These are phyloP conservation scores for Coemansia javaensis DNA, from an alignment of 192 early-diverging fungal genomes.

Conservation along the genomic window DNA sequence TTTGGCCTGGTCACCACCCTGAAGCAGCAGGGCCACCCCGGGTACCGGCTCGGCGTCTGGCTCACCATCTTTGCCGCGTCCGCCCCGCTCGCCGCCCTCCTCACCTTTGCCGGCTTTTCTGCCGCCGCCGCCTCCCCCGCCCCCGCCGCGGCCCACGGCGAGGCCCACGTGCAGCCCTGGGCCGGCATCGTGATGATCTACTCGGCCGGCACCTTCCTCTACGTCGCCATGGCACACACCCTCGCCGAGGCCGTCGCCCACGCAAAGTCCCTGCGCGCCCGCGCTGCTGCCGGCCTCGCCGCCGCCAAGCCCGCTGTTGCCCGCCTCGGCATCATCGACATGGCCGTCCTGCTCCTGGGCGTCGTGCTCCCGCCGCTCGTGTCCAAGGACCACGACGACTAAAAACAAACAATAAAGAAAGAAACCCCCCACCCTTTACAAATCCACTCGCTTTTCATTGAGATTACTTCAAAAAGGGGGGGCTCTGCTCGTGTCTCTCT, in stretches of 20 bases:
- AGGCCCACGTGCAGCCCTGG: conserved; percentile 75
- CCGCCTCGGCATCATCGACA: conserved; percentile 37
- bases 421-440: no score
- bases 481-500: no score
- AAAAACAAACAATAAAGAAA: no score
- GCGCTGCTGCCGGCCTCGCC: not conserved
- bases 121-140: conserved; percentile 4
- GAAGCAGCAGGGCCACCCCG: conserved; percentile 65
- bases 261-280: conserved; percentile 24
- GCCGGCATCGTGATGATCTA: conserved; percentile 67
- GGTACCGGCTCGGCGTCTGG: conserved; percentile 64
- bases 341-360: conserved; percentile 48
- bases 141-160: not conserved
- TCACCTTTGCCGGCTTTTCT: conserved; percentile 41
- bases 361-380: conserved; percentile 52
- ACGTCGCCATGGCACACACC: conserved; percentile 86
- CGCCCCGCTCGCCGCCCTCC: conserved; percentile 77
- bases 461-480: no score
- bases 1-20: conserved; percentile 89
- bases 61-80: conserved; percentile 76
- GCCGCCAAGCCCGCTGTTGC: conserved; percentile 6
- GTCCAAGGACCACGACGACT: conserved; percentile 40
- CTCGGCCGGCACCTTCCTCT: conserved; percentile 85
- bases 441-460: no score
- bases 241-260: conserved; percentile 60